These are phyloP conservation scores for Harringtonia aguacate DNA, from an alignment of 2,329 filamentous ascomycete species.

Conservation along the genomic window DNA sequence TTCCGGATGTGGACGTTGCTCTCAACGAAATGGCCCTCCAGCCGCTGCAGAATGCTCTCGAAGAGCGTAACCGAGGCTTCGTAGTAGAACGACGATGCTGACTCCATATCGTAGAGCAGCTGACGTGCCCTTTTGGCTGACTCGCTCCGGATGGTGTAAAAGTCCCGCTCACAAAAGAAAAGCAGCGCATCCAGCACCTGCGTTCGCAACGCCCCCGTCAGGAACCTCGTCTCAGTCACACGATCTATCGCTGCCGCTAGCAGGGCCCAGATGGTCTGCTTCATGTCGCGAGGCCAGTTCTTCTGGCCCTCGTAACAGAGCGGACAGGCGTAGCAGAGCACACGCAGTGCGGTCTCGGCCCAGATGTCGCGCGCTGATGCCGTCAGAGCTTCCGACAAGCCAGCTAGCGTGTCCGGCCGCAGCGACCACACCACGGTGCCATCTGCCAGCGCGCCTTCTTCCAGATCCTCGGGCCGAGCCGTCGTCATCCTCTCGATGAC, in stretches of 20 bases:
- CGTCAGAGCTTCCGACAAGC: not conserved
- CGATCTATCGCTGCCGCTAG: conserved; percentile 12
- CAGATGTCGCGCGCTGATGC: conserved; percentile 13
- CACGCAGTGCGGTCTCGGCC: conserved; percentile 11
- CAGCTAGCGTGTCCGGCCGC: not conserved
- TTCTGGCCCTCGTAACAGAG: conserved; percentile 22
- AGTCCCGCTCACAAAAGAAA: conserved; percentile 21
- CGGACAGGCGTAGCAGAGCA: conserved; percentile 20
- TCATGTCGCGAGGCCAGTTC: conserved; percentile 14
- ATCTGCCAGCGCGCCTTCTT: not conserved
- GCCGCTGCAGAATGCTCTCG: conserved; percentile 19
- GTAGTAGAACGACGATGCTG: conserved; percentile 20
- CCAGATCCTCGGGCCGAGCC: not conserved
- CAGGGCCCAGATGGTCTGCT: conserved; percentile 16
- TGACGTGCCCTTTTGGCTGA: conserved; percentile 16
- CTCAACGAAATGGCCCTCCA: conserved; percentile 16
- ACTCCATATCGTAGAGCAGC: conserved; percentile 12
- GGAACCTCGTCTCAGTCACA: not conserved
- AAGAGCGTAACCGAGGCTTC: conserved; percentile 20
- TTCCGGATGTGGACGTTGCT: conserved; percentile 16
- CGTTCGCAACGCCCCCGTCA: conserved; percentile 9
- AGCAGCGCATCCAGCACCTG: conserved; percentile 18
- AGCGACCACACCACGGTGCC: not conserved
- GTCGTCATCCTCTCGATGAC: conserved; percentile 6
- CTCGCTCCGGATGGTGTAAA: conserved; percentile 13